Conservation (phyloP, 192 early-diverging fungal genomes). For the Martensiomyces pterosporus region DNA sequence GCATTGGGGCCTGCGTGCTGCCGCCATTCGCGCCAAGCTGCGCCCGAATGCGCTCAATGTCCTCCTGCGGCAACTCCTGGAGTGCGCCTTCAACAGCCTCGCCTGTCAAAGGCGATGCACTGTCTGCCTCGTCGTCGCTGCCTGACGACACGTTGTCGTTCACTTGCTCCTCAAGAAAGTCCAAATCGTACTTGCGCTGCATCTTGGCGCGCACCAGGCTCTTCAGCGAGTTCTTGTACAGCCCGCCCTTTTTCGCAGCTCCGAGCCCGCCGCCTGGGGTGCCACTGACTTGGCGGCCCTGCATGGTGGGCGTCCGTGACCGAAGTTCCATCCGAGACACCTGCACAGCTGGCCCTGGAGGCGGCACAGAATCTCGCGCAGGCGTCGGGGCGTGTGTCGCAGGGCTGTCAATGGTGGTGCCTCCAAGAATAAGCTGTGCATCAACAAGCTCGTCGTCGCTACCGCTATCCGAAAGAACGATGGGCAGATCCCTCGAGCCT, state of each 20-base stretch:
- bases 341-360: no score
- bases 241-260: not conserved
- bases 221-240: constrained; percentile 35
- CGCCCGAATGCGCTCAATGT: constrained; percentile 2
- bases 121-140: constrained; percentile 9
- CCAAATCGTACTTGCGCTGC: constrained; percentile 22
- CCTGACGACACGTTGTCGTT: not conserved
- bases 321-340: not conserved
- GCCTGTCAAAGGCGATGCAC: no score
- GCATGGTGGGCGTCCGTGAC: not conserved
- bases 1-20: not conserved
- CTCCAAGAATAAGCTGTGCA: constrained; percentile 20
- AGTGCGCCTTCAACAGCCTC: constrained; percentile 5
- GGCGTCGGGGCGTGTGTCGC: no score
- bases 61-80: constrained; percentile 3
- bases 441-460: constrained; percentile 32
- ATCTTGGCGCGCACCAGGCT: constrained; percentile 23
- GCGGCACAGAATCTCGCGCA: no score
- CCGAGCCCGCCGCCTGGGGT: not conserved
- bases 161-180: constrained; percentile 27
- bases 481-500: no score
- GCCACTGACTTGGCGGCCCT: not conserved
- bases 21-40: constrained; percentile 5
- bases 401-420: no score
- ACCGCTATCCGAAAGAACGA: constrained; percentile 13